Percentiles rank a stretch among this genome's conserved stretches.
phyloP scores from a whole-genome alignment of 495 filamentous ascomycete species.

The Parmelia sp. region DNA sequence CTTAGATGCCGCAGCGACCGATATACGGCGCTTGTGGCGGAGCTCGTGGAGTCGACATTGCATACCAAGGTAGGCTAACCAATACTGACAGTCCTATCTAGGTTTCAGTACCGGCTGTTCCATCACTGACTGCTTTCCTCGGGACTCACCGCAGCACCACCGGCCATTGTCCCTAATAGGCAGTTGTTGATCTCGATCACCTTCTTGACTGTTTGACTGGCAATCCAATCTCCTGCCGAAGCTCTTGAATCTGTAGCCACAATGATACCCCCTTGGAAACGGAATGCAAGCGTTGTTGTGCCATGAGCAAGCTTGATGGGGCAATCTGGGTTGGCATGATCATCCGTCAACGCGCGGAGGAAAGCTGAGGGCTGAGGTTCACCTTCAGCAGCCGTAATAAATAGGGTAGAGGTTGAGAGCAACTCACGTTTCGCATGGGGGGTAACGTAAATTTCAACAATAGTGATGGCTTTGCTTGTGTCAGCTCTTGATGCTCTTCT shows the following conservation, averaged over 20 bases:
- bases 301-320: constrained; percentile 99
- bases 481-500: constrained; percentile 70
- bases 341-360: constrained; percentile 94
- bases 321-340: constrained; percentile 90
- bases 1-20: constrained; percentile 93
- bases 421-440: constrained; percentile 80
- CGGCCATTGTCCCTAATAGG: constrained; percentile 95
- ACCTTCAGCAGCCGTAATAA: constrained; percentile 19
- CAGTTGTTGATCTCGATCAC: constrained; percentile 90
- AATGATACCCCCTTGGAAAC: constrained; percentile 96
- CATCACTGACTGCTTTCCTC: constrained; percentile 8
- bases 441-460: constrained; percentile 90
- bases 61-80: constrained; percentile 97
- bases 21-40: constrained; percentile 96
- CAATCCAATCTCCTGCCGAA: constrained; percentile 97
- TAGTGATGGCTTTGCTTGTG: constrained; percentile 58
- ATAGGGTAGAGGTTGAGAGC: not conserved
- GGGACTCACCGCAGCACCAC: constrained; percentile 77
- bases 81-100: constrained; percentile 90
- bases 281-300: constrained; percentile 96
- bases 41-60: constrained; percentile 99
- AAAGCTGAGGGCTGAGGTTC: constrained; percentile 66
- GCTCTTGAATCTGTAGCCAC: constrained; percentile 96
- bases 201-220: constrained; percentile 98
- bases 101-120: constrained; percentile 16